phyloP scores from a whole-genome alignment of 75 land plant species.

The Chamaecyparis obtusa region DNA sequence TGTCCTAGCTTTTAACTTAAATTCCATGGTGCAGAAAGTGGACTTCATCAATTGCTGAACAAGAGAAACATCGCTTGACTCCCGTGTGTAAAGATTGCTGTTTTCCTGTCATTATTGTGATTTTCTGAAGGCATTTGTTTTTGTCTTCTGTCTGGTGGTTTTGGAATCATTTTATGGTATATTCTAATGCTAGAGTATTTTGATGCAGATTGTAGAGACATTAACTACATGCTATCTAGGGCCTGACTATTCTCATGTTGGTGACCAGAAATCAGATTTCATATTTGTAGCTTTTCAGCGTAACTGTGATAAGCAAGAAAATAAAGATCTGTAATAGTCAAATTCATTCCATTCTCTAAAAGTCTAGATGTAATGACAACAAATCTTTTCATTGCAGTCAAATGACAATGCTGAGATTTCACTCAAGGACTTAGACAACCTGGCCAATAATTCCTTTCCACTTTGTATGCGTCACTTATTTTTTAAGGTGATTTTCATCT shows the following conservation, averaged over 20 bases:
- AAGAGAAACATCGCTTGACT: slow-evolving; percentile 81
- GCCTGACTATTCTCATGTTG: slow-evolving; percentile 75
- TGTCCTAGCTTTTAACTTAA: not conserved
- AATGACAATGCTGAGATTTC: slow-evolving; percentile 51
- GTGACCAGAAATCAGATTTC: not conserved
- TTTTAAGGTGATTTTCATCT: slow-evolving; percentile 49
- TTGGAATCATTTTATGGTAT: not conserved
- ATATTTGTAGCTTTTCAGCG: not conserved
- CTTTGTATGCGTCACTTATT: slow-evolving; percentile 95
- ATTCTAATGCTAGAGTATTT: not conserved
- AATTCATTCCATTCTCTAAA: not conserved
- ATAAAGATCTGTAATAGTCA: not conserved
- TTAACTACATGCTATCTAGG: slow-evolving; percentile 79
- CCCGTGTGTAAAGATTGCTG: slow-evolving; percentile 58
- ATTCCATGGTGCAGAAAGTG: slow-evolving; percentile 63
- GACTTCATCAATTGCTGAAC: slow-evolving; percentile 74
- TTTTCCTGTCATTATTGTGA: not conserved
- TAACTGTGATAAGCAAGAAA: not conserved
- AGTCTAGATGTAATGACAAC: not conserved
- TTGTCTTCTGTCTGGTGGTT: not conserved
- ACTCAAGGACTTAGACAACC: slow-evolving; percentile 67
- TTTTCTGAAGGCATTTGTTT: not conserved
- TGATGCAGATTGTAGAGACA: slow-evolving; percentile 74
- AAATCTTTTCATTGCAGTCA: slow-evolving; percentile 42
- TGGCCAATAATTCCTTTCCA: slow-evolving; percentile 85